Percentiles rank a stretch among this genome's conserved stretches.
phyloP scores from a whole-genome alignment of 164 flowering plant species.

The Kingdonia uniflora region DNA sequence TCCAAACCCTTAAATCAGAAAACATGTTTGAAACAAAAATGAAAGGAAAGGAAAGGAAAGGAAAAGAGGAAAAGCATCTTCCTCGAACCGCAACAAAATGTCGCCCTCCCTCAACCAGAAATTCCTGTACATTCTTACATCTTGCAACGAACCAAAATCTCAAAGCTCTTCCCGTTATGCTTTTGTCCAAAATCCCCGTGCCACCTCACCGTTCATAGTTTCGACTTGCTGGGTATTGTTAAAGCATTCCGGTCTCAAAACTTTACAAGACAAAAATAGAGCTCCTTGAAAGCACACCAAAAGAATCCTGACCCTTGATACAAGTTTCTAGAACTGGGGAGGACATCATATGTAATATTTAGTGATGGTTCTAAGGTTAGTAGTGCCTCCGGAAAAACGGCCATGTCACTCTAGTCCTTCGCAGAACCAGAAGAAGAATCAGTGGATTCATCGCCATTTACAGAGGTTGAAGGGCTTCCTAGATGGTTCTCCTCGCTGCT shows the following conservation, averaged over 20 bases:
- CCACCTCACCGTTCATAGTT: too few relatives aligned
- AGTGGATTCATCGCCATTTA: slow-evolving; percentile 32
- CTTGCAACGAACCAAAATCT: too few relatives aligned
- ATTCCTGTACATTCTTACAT: slow-evolving; percentile 19
- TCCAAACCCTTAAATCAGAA: slow-evolving; percentile 4
- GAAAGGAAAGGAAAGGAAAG: not conserved
- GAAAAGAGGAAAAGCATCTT: too few relatives aligned
- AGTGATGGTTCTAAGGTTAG: slow-evolving; percentile 20
- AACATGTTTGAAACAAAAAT: not conserved
- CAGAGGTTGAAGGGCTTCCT: slow-evolving; percentile 34
- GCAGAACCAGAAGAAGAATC: slow-evolving; percentile 42
- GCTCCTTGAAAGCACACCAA: slow-evolving; percentile 6
- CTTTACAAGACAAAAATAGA: slow-evolving; percentile 1
- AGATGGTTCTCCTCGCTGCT: slow-evolving; percentile 36
- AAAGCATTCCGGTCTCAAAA: slow-evolving; percentile 14
- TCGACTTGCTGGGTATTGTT: too few relatives aligned
- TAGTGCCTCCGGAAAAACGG: slow-evolving; percentile 11
- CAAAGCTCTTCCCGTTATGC: not conserved
- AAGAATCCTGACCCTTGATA: slow-evolving; percentile 10
- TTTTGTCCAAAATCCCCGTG: too few relatives aligned
- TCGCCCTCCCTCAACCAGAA: slow-evolving; percentile 7
- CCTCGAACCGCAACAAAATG: slow-evolving; percentile 9
- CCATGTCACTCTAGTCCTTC: slow-evolving; percentile 35
- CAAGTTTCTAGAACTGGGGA: slow-evolving; percentile 5
- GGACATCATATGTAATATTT: slow-evolving; percentile 7